Evolutionary conservation across 73 alveolate species (phyloP), one percentile per base, ranked within the genome.

Genomic region (Tetrahymena thermophila): DNA sequence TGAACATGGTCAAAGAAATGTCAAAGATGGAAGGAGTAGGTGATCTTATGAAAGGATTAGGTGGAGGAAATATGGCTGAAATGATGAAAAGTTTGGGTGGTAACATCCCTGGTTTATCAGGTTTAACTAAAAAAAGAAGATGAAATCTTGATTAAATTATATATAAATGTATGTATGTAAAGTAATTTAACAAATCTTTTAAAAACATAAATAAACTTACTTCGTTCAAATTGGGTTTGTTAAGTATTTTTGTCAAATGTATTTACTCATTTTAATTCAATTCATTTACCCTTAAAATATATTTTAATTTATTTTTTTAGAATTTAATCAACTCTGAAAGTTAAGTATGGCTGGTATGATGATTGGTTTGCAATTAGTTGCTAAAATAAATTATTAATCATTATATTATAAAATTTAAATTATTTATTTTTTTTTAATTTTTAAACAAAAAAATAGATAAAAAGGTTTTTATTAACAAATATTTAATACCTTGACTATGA

Each of bases 1-100:
- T 98, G 99, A 98, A 98, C 95, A 98, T 98, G 99, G 97, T 98
- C 99, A 98, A 98, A 94, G 99, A 98, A 97, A 98, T 98, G 98
- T 98, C 99, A 34, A 97, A 96, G 93, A 96, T 98, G 98, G 99
- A 98, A 94, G 99, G 99, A 94, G 97, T 98, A 97, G 95, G 97
- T 93, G 99, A 98, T 94, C 96, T 98, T 97, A 98, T 98, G 98
- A 96, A 97, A 19, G 94, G 96, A 84, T 95, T 97, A 97, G 96
- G 96, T 94, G 97, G 98, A 40, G 97, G 97, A 23, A 35, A 35
- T 85, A 42, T 42, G 56, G 58, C 56, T 13, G 94, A 42, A 31
- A 85, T 38, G 94, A 85, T 38, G 94, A 85, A 85, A 85, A 71
- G 31, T 21, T 71, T 71, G 37, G 89, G 89, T 71, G 89, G 89